These are phyloP conservation scores for Phytophthora syringae DNA, from an alignment of 352 stramenopile species.

Conservation along the genomic window DNA sequence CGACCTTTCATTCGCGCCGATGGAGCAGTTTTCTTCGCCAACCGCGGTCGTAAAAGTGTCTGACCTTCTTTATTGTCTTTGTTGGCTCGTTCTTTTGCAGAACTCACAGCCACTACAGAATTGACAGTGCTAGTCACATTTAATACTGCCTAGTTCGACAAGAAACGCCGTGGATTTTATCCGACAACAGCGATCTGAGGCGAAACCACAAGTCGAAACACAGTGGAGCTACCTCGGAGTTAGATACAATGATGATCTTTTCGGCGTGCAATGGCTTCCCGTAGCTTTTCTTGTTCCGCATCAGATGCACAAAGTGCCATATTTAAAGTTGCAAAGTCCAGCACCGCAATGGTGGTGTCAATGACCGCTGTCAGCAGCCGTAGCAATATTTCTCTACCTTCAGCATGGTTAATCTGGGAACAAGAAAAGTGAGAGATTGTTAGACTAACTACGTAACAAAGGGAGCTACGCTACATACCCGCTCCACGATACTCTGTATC, in stretches of 20 bases:
- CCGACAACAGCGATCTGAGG: constrained; percentile 52
- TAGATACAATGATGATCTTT: constrained; percentile 69
- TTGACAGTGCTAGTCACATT: background rate
- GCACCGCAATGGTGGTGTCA: constrained; percentile 38
- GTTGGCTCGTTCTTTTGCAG: constrained; percentile 10
- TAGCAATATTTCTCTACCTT: constrained; percentile 56
- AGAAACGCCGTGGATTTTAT: constrained; percentile 47
- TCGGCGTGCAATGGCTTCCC: constrained; percentile 43
- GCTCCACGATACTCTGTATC: constrained; percentile 58
- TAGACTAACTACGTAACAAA: background rate
- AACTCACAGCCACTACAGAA: background rate
- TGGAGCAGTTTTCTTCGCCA: constrained; percentile 14
- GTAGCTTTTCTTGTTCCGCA: constrained; percentile 39
- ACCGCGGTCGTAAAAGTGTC: constrained; percentile 21
- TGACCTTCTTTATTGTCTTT: constrained; percentile 28
- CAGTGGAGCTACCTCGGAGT: constrained; percentile 47
- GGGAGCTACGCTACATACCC: constrained; percentile 29
- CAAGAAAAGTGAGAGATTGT: background rate
- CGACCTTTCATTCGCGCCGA: constrained; percentile 6
- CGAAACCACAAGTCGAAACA: constrained; percentile 53
- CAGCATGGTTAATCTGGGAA: constrained; percentile 60
- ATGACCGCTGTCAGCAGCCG: constrained; percentile 56
- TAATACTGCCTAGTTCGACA: constrained; percentile 6
- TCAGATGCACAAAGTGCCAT: constrained; percentile 45
- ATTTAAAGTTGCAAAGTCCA: constrained; percentile 60